Evolutionary conservation across 2,329 filamentous ascomycete genomes (phyloP), one percentile per base, ranked within the genome.

Genomic region (Talaromyces albobiverticillius): DNA sequence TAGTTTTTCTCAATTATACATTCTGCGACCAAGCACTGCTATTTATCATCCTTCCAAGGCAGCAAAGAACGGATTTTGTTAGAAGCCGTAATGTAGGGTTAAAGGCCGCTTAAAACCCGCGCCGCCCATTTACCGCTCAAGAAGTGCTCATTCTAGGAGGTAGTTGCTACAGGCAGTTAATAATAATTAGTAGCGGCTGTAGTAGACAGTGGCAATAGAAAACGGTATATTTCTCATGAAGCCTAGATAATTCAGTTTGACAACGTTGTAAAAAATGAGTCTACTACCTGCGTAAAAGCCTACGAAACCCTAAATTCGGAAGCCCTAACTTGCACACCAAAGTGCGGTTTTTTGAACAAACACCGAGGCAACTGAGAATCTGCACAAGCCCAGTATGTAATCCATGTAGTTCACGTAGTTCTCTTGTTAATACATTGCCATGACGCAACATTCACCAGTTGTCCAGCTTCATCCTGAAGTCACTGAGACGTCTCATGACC

Each of bases 71-170:
- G 10, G 32, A 3, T 3, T 36, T 36, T 36, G 32, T 36, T 36
- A 36, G 14, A 36, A 36, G 32, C 32, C 32, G 32, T 36, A 3
- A 13, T 14, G 3, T 10, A n/a, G n/a, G n/a, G 3, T 48, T 31
- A 48, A 32, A 48, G 36, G 46, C 46, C 29, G 46, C 4, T 41
- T 8, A 48, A 48, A 48, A 48, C 2, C 46, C 46, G 46, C 14
- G n/a, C 46, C 32, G 32, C n/a, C n/a, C n/a, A n/a, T n/a, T n/a
- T n/a, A n/a, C n/a, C n/a, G n/a, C n/a, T n/a, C n/a, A n/a, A n/a
- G n/a, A n/a, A n/a, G n/a, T n/a, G n/a, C n/a, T n/a, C n/a, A n/a
- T n/a, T n/a, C n/a, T n/a, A n/a, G n/a, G n/a, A n/a, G n/a, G n/a
- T n/a, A n/a, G n/a, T n/a, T 14, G 32, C 14, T 14, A 2, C 14